Conservation (phyloP, 2,329 filamentous ascomycete genomes). For the Colletotrichum noveboracense region DNA sequence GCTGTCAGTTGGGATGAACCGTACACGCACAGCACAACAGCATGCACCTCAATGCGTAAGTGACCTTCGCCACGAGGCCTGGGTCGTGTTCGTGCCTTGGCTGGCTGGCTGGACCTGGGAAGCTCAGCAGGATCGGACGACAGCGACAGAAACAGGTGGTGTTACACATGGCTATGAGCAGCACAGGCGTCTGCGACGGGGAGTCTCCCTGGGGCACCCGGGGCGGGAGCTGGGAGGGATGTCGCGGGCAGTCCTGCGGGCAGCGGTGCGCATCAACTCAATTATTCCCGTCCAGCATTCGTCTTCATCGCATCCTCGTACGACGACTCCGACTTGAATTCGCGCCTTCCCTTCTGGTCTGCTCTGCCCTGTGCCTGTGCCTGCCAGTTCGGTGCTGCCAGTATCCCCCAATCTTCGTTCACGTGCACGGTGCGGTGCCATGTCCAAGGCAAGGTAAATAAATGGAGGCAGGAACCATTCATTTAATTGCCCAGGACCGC, state of each 20-base stretch:
- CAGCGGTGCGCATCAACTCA: not conserved
- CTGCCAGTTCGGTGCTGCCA: not conserved
- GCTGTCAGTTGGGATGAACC: not conserved
- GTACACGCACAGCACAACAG: not conserved
- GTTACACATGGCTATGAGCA: not conserved
- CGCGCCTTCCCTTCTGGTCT: not conserved
- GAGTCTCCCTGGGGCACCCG: not conserved
- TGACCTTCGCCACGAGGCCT: not conserved
- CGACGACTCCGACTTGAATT: not conserved
- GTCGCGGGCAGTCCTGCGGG: not conserved
- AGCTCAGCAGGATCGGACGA: not conserved
- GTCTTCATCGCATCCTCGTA: not conserved
- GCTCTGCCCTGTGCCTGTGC: not conserved
- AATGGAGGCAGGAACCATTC: slow-evolving; percentile 1
- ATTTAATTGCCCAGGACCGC: not conserved
- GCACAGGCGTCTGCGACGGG: not conserved
- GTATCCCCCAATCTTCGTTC: not conserved
- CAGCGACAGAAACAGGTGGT: not conserved
- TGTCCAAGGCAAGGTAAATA: slow-evolving; percentile 5
- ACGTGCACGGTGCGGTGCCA: not conserved
- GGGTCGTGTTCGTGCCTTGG: not conserved
- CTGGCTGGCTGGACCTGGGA: not conserved
- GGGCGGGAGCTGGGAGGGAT: not conserved
- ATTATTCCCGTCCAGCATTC: not conserved
- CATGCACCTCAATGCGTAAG: not conserved